Conservation (phyloP, 805 yeast species). For the Yarrowia hollandica region DNA sequence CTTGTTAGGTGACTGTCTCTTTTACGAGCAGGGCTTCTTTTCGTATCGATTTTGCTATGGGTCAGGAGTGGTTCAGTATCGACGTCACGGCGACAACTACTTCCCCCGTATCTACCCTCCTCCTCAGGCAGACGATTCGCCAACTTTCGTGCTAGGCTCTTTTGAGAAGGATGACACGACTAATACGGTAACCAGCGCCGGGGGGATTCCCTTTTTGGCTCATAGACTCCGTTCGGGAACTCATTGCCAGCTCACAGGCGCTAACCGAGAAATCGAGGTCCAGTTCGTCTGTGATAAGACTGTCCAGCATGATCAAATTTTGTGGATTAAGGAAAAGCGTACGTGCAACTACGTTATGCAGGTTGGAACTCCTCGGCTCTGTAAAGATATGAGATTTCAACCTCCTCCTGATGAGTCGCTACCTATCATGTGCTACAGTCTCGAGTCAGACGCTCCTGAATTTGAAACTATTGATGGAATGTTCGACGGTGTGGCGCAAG, state of each 20-base stretch:
- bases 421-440: constrained; percentile 33
- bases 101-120: constrained; percentile 30
- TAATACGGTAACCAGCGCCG: constrained; percentile 34
- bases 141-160: constrained; percentile 41
- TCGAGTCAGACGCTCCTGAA: neutral
- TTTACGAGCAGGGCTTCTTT: constrained; percentile 51
- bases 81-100: constrained; percentile 34
- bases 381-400: constrained; percentile 45
- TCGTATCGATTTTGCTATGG: constrained; percentile 54
- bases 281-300: constrained; percentile 56
- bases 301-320: constrained; percentile 37
- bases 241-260: constrained; percentile 58
- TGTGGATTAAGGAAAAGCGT: constrained; percentile 52
- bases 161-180: constrained; percentile 28
- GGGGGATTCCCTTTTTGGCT: constrained; percentile 38
- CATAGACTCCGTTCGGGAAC: constrained; percentile 53
- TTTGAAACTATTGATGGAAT: constrained; percentile 21
- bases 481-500: constrained; percentile 7
- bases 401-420: constrained; percentile 36
- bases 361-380: constrained; percentile 53
- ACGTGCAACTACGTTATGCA: constrained; percentile 60
- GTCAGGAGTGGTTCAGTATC: constrained; percentile 52
- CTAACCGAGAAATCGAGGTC: constrained; percentile 55
- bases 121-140: constrained; percentile 35
- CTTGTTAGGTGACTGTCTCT: constrained; percentile 36